Evolutionary conservation across 257 asterid species (phyloP), one percentile per base, ranked within the genome.

Genomic region (Fraxinus quadrangulata): DNA sequence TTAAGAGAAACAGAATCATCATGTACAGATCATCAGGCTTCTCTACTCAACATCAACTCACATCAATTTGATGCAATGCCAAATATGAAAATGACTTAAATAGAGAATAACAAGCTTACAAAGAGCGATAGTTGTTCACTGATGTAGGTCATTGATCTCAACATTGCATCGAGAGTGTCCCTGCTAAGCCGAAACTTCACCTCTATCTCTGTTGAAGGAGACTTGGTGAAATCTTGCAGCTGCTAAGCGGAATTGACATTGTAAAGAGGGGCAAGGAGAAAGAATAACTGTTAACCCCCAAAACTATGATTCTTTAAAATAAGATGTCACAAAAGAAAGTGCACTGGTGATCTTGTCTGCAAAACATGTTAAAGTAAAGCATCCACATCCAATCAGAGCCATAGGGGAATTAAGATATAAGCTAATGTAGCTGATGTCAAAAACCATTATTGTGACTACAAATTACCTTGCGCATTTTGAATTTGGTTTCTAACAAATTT

Each of bases 131-230:
- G 21, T 40, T 81, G 84, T 23, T 83, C 80, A 4, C 54, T 71
- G 80, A 87, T 87, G 80, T 87, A 87, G 69, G 82, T 39, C 84
- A 87, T 80, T 5, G 91, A 87, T 83, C 86, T 83, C 76, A 87
- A 59, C 68, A 85, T 84, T 6, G 87, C 91, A 37, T 87, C 91
- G 0, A 87, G 87, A 54, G 49, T 2, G 34, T 83, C 89, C 70
- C 71, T 75, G 5, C 83, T 83, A 47, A 87, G 85, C 56, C 80
- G 89, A 85, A 87, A 87, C 84, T 85, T 81, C 72, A 85, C 86
- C 67, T 85, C 89, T 39, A 28, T 81, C 84, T 87, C 85, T 11
- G 70, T 79, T 39, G 76, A 49, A 61, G 86, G 86, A 36, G 82
- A 81, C 82, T 79, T 75, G 54, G 77, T 77, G 70, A 81, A 79